Base-by-base conservation (phyloP, 1,284 basidiomycete genomes). In the Melampsora larici-populina region DNA sequence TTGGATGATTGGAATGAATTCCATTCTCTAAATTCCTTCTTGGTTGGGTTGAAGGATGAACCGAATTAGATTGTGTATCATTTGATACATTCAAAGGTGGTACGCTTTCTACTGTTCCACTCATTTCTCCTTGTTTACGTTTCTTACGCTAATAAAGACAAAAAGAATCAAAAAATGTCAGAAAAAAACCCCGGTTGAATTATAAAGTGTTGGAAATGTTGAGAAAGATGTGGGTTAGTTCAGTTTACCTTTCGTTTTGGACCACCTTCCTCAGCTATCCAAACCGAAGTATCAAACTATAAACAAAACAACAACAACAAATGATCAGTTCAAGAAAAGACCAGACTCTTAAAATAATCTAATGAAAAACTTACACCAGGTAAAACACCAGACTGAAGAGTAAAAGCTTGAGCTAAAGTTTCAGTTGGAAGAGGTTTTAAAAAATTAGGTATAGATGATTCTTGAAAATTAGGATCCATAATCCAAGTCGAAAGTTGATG, bases 181-280 rank as follows among this genome's bases (percentile, higher is more conserved):
- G 17, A 64, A 64, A 46, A 17, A 63, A n/a, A n/a, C n/a, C n/a
- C n/a, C n/a, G n/a, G n/a, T n/a, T 33, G 48, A 73, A 33, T n/a
- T 4, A 31, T 11, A 18, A 31, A 46, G 43, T 11, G 31, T 55
- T 11, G 5, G 7, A 43, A 13, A 21, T 33, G 29, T 26, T 58
- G 7, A 26, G 43, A 65, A 26, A 26, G 62, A 58, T 58, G 3
- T 58, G 13, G 8, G 6, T 2, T 21, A 24, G 7, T 26, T 64
- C 21, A 29, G 31, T 24, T 55, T 51, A 75, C 72, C 72, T 55
- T 75, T 67, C 65, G 64, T 64, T 75, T 75, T 15, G 72, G 72
- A 29, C 72, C 72, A 49, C 72, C 72, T 75, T 75, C 72, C 26
- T 75, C 72, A 29, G 72, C 72, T 43, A 75, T 51, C 72, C 72